Evolutionary conservation across 2,329 filamentous ascomycete species (phyloP), one percentile per base, ranked within the genome.

Genomic region (Didymella arachidicola): DNA sequence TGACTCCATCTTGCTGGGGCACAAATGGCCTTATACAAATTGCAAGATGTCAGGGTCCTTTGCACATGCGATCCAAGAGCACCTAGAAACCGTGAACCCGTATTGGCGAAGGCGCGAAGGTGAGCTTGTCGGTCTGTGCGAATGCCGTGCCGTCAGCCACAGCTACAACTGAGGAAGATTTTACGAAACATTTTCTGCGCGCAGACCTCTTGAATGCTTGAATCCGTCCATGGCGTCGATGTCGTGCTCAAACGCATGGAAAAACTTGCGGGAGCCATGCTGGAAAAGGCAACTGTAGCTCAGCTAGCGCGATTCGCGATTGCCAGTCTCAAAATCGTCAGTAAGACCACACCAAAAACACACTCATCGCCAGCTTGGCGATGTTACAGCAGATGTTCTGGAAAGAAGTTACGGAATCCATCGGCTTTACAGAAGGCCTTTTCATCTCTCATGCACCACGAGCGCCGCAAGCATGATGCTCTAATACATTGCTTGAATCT

Each of bases 171-270:
- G 39, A 54, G 45, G 52, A 60, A 51, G 36, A 43, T 55, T 18
- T 56, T 56, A 55, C 46, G 57, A 52, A 48, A 60, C 36, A 52
- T 49, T 60, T 60, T 56, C 16, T 41, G 14, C 27, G 51, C 47
- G 52, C 57, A 52, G 51, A 44, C 47, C 47, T 55, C 42, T 55
- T 56, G 46, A 36, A 52, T 29, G 22, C 38, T 47, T 53, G 43
- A n/a, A 48, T 44, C 26, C 42, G 25, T 51, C 36, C 42, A 51
- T 59, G 51, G 57, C 51, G 27, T 39, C 51, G 50, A 59, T 59
- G 51, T 55, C 57, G 57, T 55, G 57, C 57, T 55, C 36, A 27
- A 26, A 42, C 25, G 22, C 41, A n/a, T 12, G 14, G 41, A 58
- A 59, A 59, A 59, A 42, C 45, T 10, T 38, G 30, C 46, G 45